These are phyloP conservation scores for Russula sp. DNA, from an alignment of 768 basidiomycete species.

Conservation along the genomic window DNA sequence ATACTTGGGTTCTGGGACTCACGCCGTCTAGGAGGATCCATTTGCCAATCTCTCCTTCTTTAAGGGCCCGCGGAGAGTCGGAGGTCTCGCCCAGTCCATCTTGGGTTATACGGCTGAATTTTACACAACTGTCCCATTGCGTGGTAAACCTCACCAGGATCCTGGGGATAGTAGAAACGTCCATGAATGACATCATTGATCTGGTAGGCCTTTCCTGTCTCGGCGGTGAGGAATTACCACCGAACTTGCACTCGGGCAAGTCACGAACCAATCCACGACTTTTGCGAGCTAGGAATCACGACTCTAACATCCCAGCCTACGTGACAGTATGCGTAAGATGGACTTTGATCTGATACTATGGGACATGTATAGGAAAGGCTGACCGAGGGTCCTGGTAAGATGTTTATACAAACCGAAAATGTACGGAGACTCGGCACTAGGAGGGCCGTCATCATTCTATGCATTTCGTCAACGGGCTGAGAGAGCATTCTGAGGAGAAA, in stretches of 20 bases:
- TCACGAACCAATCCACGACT: conserved; percentile 76
- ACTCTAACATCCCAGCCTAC: conserved; percentile 76
- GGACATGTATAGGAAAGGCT: conserved; percentile 10
- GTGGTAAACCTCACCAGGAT: conserved; percentile 35
- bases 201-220: conserved; percentile 69
- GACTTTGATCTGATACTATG: neutral
- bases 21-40: conserved; percentile 91
- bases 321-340: neutral
- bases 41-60: conserved; percentile 73
- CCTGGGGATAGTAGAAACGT: conserved; percentile 67
- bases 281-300: conserved; percentile 72
- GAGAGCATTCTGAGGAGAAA: neutral
- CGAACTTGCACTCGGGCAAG: neutral
- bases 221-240: neutral
- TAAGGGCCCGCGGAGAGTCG: conserved; percentile 51
- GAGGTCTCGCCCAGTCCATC: conserved; percentile 69
- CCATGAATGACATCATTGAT: conserved; percentile 68
- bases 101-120: conserved; percentile 14
- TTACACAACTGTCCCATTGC: neutral
- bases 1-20: conserved; percentile 24
- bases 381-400: conserved; percentile 55
- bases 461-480: conserved; percentile 1
- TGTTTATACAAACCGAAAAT: conserved; percentile 62
- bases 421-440: conserved; percentile 64
- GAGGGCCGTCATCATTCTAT: conserved; percentile 84